Evolutionary conservation across 2,329 filamentous ascomycete species (phyloP).

Genomic region (Calonectria pseudoreteaudii): DNA sequence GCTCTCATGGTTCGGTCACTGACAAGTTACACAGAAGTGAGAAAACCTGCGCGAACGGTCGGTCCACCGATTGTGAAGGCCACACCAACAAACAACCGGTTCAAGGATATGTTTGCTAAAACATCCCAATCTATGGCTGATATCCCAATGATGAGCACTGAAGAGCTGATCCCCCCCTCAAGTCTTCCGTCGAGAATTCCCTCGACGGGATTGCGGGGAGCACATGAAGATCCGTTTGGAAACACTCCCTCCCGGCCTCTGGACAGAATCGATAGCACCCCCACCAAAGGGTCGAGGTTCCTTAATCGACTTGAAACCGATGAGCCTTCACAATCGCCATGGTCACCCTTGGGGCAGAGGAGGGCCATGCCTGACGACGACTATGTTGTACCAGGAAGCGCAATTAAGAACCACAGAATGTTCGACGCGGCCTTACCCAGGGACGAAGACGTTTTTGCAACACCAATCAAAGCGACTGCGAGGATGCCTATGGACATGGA

Average conservation of each 20-base stretch:
- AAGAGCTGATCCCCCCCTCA: slow-evolving; percentile 51
- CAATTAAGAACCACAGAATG: slow-evolving; percentile 29
- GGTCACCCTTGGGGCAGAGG: slow-evolving; percentile 50
- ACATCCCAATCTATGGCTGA: slow-evolving; percentile 41
- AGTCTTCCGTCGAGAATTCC: slow-evolving; percentile 54
- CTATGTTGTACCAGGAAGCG: slow-evolving; percentile 25
- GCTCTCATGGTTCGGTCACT: slow-evolving; percentile 35
- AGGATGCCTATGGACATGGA: slow-evolving; percentile 28
- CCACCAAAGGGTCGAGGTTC: slow-evolving; percentile 45
- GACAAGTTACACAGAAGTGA: slow-evolving; percentile 58
- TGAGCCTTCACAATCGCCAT: slow-evolving; percentile 47
- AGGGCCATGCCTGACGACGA: slow-evolving; percentile 31
- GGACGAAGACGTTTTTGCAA: slow-evolving; percentile 48
- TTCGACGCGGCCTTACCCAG: slow-evolving; percentile 31
- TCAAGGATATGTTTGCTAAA: slow-evolving; percentile 60
- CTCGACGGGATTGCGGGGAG: slow-evolving; percentile 53
- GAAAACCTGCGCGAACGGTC: slow-evolving; percentile 59
- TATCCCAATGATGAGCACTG: slow-evolving; percentile 36
- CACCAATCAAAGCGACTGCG: slow-evolving; percentile 52
- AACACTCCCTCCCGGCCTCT: slow-evolving; percentile 45
- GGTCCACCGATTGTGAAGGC: slow-evolving; percentile 64
- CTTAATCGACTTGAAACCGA: slow-evolving; percentile 44
- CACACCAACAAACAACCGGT: slow-evolving; percentile 67
- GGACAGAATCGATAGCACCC: slow-evolving; percentile 47
- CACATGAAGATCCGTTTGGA: slow-evolving; percentile 47